Evolutionary conservation across 345 rosid species (phyloP).

Genomic region (Garcia nutans): DNA sequence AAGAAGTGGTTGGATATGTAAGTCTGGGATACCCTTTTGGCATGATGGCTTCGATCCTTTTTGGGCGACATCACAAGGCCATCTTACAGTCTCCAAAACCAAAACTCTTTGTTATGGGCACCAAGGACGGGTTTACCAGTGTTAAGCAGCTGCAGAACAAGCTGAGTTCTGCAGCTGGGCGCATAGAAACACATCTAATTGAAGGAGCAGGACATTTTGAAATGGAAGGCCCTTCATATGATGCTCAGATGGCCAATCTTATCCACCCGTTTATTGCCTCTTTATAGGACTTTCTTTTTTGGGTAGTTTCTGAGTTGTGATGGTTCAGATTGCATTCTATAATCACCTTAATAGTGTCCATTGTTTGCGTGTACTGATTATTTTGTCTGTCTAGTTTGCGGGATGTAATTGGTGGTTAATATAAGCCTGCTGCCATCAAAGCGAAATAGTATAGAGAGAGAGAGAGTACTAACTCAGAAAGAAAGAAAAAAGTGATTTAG

Average conservation of each 20-base stretch:
- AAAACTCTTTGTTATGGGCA: slow-evolving; percentile 92
- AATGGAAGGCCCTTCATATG: slow-evolving; percentile 90
- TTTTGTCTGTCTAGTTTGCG: slow-evolving; percentile 23
- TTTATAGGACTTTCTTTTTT: slow-evolving; percentile 33
- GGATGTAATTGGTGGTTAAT: slow-evolving; percentile 21
- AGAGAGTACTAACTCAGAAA: no score
- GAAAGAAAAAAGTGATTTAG: no score
- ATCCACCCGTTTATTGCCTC: slow-evolving; percentile 60
- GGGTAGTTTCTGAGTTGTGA: neutral
- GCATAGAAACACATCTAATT: slow-evolving; percentile 63
- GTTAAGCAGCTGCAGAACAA: slow-evolving; percentile 81
- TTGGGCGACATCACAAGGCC: slow-evolving; percentile 82
- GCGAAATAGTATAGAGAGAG: neutral
- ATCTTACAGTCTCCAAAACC: slow-evolving; percentile 73
- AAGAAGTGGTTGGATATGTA: slow-evolving; percentile 72
- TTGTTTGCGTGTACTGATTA: slow-evolving; percentile 17
- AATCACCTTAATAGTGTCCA: neutral
- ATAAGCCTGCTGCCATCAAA: slow-evolving; percentile 1
- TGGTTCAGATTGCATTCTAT: neutral
- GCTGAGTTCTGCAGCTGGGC: slow-evolving; percentile 66
- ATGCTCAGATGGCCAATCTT: slow-evolving; percentile 68
- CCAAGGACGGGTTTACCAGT: slow-evolving; percentile 87
- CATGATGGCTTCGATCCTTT: slow-evolving; percentile 70
- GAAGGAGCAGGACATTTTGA: slow-evolving; percentile 91
- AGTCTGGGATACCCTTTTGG: slow-evolving; percentile 95